Percentiles rank a stretch among this genome's conserved stretches.
Conservation (phyloP, 202 grass and related monocot genomes). For the Setaria italica region DNA sequence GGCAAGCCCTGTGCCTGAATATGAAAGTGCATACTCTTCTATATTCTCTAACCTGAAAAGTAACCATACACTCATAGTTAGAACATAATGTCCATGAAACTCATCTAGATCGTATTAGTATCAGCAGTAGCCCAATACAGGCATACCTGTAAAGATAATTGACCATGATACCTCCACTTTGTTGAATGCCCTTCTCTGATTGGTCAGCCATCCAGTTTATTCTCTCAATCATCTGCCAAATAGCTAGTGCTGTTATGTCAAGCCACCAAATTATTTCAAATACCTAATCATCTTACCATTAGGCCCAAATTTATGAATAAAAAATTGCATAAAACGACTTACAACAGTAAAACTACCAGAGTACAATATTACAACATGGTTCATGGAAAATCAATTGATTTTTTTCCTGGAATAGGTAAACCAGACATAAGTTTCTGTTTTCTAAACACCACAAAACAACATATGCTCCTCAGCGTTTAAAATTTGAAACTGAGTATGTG, state of each 20-base stretch:
- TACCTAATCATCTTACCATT: background rate
- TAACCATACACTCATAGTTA: constrained; percentile 23
- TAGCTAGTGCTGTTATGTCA: constrained; percentile 12
- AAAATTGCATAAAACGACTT: background rate
- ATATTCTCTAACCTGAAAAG: constrained; percentile 78
- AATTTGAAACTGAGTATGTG: constrained; percentile 28
- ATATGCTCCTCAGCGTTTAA: background rate
- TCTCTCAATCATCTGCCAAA: constrained; percentile 77
- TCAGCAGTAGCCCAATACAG: constrained; percentile 20
- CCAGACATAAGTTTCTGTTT: background rate
- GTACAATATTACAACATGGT: background rate
- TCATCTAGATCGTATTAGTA: constrained; percentile 9
- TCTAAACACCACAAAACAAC: background rate
- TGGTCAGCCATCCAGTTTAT: constrained; percentile 98
- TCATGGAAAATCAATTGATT: constrained; percentile 8
- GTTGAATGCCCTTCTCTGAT: constrained; percentile 90
- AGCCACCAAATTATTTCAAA: background rate
- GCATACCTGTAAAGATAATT: constrained; percentile 92
- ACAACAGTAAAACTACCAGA: background rate
- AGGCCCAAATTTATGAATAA: background rate
- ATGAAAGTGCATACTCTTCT: constrained; percentile 74
- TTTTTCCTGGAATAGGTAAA: background rate
- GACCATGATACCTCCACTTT: constrained; percentile 98
- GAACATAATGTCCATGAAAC: constrained; percentile 25
- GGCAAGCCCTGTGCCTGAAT: constrained; percentile 68